phyloP scores from a whole-genome alignment of 176 grass and related monocot genomes.

The Carex kokanica region DNA sequence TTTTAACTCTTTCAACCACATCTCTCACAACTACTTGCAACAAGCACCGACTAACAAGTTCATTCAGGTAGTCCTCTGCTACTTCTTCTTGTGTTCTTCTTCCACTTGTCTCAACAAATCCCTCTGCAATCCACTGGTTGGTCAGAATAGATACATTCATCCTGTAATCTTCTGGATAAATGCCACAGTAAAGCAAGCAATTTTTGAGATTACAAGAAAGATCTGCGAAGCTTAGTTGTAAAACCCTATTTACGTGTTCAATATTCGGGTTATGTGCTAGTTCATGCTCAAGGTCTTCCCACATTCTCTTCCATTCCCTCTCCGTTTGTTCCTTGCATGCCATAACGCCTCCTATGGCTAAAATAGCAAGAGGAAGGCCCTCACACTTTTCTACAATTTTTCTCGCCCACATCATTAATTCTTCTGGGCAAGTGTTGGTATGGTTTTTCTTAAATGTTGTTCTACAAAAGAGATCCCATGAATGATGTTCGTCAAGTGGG shows the following conservation, averaged over 20 bases:
- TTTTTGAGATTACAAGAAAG: neutral
- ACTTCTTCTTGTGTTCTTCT: neutral
- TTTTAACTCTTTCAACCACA: neutral
- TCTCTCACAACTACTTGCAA: neutral
- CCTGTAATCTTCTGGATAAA: neutral
- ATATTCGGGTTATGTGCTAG: neutral
- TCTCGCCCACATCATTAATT: neutral
- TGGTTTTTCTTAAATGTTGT: neutral
- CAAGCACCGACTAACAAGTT: slow-evolving; percentile 9
- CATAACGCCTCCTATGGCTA: neutral
- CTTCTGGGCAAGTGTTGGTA: neutral
- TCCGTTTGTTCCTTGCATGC: neutral
- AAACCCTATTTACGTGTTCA: neutral
- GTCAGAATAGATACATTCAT: neutral
- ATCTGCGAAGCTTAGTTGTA: neutral
- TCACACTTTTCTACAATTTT: neutral
- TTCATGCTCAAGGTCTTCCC: neutral
- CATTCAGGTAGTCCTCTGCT: neutral
- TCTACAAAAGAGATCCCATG: neutral
- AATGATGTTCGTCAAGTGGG: neutral
- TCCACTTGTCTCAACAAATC: neutral
- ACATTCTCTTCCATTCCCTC: neutral
- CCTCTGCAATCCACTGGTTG: neutral
- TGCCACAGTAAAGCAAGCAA: neutral
- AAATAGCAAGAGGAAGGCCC: neutral